Conservation (phyloP, 176 grass and related monocot species). For the Coix lacrymajobi region DNA sequence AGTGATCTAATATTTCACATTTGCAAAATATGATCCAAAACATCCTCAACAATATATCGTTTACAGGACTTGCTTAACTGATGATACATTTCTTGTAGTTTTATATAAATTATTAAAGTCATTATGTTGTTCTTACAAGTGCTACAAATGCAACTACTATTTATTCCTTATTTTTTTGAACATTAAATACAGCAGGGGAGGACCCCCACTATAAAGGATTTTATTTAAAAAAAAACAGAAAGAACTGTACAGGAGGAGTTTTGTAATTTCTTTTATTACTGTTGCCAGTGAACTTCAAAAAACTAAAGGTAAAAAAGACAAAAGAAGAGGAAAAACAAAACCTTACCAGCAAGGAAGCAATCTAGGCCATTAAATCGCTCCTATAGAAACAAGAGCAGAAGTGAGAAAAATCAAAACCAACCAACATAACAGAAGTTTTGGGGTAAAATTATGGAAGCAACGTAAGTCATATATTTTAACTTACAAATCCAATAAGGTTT, state of each 20-base stretch:
- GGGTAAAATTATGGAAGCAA: constrained; percentile 16
- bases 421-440: not conserved
- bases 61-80: not conserved
- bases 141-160: not conserved
- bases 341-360: constrained; percentile 92
- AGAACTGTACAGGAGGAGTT: not conserved
- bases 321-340: not conserved
- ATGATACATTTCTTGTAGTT: not conserved
- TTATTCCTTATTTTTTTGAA: not conserved
- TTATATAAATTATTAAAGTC: not conserved
- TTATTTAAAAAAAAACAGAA: not conserved
- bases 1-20: not conserved
- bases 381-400: constrained; percentile 35
- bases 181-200: not conserved
- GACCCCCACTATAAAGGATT: not conserved
- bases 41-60: not conserved
- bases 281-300: not conserved
- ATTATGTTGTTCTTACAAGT: not conserved
- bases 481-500: constrained; percentile 95
- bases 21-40: constrained; percentile 11
- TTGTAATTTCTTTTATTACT: not conserved
- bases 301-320: not conserved
- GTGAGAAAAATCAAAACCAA: constrained; percentile 1
- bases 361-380: constrained; percentile 78
- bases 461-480: constrained; percentile 13